Conservation (phyloP, 1,284 basidiomycete genomes). For the Fomitiporia mediterranea region DNA sequence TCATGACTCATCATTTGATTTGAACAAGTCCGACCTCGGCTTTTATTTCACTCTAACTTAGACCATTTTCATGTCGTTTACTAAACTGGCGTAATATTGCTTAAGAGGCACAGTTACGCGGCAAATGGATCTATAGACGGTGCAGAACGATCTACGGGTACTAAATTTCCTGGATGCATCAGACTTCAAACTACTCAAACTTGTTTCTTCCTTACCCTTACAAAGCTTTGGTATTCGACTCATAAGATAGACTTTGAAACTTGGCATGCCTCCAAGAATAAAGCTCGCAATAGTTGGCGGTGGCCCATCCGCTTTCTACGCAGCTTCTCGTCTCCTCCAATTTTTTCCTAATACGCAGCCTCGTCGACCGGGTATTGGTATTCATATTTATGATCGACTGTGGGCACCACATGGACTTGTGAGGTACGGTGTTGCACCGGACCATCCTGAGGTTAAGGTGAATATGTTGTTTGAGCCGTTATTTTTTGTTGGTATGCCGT, state of each 20-base stretch:
- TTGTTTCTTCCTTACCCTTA: not conserved
- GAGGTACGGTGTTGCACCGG: constrained; percentile 95
- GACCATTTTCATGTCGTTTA: too few relatives aligned
- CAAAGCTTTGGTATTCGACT: too few relatives aligned
- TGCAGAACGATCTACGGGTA: too few relatives aligned
- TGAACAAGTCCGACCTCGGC: not conserved
- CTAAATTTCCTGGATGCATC: not conserved
- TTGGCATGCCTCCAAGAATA: not conserved
- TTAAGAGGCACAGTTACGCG: too few relatives aligned
- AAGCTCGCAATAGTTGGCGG: constrained; percentile 84
- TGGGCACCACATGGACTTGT: constrained; percentile 96
- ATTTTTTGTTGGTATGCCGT: constrained; percentile 4
- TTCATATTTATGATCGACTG: constrained; percentile 91
- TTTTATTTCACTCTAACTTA: too few relatives aligned
- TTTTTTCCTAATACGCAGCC: constrained; percentile 44
- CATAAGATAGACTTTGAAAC: too few relatives aligned
- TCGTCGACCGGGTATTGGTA: constrained; percentile 42
- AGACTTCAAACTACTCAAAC: not conserved
- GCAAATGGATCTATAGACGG: too few relatives aligned
- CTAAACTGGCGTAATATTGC: too few relatives aligned
- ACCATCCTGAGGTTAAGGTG: constrained; percentile 98
- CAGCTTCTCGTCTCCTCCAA: constrained; percentile 77
- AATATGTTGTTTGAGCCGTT: not conserved
- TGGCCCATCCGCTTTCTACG: constrained; percentile 95
- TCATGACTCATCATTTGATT: not conserved